Conservation (phyloP, 805 yeast species). For the Teunomyces funiuensis region DNA sequence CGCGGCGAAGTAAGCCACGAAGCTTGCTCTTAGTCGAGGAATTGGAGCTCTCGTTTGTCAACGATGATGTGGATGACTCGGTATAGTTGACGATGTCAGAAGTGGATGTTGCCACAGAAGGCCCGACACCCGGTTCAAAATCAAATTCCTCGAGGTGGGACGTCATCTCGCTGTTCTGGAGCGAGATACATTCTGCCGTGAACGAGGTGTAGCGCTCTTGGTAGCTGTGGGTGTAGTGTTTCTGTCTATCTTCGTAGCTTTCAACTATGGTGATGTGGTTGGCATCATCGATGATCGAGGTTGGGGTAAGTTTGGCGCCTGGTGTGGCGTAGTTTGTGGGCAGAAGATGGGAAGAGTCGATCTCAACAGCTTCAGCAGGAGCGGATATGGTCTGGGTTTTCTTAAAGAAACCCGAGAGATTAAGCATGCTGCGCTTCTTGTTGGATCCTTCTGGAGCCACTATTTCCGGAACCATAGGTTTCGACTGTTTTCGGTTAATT, state of each 20-base stretch:
- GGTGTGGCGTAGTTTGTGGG: conserved; percentile 1
- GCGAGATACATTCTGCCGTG: conserved; percentile 37
- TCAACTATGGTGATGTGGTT: conserved; percentile 9
- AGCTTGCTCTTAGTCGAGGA: conserved; percentile 5
- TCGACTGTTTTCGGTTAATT: conserved; percentile 9
- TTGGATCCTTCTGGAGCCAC: not conserved
- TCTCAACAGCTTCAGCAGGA: conserved; percentile 3
- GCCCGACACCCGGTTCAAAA: conserved; percentile 25
- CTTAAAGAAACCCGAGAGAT: conserved; percentile 13
- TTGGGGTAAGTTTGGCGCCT: conserved; percentile 4
- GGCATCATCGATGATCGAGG: conserved; percentile 7
- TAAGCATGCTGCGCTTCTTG: conserved; percentile 11
- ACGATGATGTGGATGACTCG: not conserved
- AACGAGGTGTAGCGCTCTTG: conserved; percentile 12
- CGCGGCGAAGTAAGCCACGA: conserved; percentile 7
- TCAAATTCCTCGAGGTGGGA: conserved; percentile 19
- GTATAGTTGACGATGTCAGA: conserved; percentile 1
- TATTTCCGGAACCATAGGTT: conserved; percentile 2
- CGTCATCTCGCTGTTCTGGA: conserved; percentile 41
- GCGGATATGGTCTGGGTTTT: conserved; percentile 5
- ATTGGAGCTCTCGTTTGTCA: not conserved
- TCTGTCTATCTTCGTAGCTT: conserved; percentile 5
- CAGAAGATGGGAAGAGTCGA: not conserved
- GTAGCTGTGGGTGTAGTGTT: conserved; percentile 3
- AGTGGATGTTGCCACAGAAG: conserved; percentile 12